phyloP scores from a whole-genome alignment of 257 asterid species.

The Solanum bukasovii region DNA sequence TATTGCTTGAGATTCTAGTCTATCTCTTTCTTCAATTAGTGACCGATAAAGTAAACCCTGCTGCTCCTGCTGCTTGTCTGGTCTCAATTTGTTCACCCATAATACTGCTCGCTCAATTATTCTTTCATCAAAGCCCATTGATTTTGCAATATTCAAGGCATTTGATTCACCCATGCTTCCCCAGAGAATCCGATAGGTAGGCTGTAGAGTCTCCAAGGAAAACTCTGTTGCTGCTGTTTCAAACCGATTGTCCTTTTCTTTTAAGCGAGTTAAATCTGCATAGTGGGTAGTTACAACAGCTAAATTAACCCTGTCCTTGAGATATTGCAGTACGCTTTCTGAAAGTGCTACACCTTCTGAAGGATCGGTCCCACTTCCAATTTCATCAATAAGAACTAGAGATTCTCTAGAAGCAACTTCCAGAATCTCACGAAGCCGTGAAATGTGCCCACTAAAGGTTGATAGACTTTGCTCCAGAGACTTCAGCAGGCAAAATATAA shows the following conservation, averaged over 20 bases:
- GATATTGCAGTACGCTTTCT: conserved; percentile 72
- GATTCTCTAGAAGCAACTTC: conserved; percentile 72
- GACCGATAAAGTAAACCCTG: conserved; percentile 65
- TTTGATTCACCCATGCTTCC: conserved; percentile 89
- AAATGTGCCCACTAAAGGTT: conserved; percentile 93
- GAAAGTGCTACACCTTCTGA: conserved; percentile 96
- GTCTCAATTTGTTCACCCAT: conserved; percentile 72
- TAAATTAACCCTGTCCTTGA: conserved; percentile 71
- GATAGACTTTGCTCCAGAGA: conserved; percentile 92
- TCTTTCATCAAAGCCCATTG: conserved; percentile 62
- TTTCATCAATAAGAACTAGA: conserved; percentile 92
- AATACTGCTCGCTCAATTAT: conserved; percentile 52
- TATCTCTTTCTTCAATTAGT: conserved; percentile 62
- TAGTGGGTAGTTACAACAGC: conserved; percentile 94
- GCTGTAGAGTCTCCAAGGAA: conserved; percentile 65
- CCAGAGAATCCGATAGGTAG: conserved; percentile 85
- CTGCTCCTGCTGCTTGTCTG: conserved; percentile 75
- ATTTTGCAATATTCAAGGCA: conserved; percentile 73
- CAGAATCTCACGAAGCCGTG: conserved; percentile 58
- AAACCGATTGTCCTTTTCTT: conserved; percentile 65
- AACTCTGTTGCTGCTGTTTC: conserved; percentile 99
- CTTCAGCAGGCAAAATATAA: conserved; percentile 34
- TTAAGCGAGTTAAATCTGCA: conserved; percentile 73
- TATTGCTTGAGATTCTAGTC: conserved; percentile 55
- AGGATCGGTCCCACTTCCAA: conserved; percentile 98